These are phyloP conservation scores for Brassica incana DNA, from an alignment of 345 rosid genomes.

Conservation along the genomic window DNA sequence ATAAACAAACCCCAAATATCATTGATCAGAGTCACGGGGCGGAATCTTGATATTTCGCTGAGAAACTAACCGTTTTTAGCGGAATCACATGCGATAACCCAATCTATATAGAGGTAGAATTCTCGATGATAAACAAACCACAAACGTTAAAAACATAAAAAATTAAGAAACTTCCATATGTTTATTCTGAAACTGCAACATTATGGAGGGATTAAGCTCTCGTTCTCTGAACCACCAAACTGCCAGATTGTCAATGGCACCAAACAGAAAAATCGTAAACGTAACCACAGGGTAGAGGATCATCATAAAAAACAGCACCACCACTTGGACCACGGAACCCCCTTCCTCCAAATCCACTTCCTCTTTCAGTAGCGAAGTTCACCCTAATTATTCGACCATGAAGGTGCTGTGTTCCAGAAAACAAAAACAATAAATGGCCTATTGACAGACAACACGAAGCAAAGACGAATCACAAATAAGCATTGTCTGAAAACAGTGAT, in stretches of 20 bases:
- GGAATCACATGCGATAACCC: constrained; percentile 11
- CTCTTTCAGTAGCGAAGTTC: constrained; percentile 72
- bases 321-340: too few species aligned
- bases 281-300: too few species aligned
- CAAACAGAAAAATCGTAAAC: not conserved
- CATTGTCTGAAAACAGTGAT: not conserved
- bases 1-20: too few species aligned
- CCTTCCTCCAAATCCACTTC: constrained; percentile 36
- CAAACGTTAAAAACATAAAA: not conserved
- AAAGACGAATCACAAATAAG: not conserved
- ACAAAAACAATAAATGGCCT: constrained; percentile 42
- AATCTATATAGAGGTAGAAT: not conserved
- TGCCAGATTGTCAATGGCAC: constrained; percentile 34
- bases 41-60: constrained; percentile 6
- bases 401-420: constrained; percentile 53
- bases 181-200: constrained; percentile 20
- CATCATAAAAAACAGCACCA: too few species aligned
- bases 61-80: constrained; percentile 4
- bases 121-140: constrained; percentile 13
- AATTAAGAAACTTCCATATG: constrained; percentile 12
- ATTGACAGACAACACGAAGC: constrained; percentile 34
- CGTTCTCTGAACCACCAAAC: constrained; percentile 40
- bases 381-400: constrained; percentile 81
- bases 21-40: not conserved
- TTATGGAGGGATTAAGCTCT: constrained; percentile 48